Evolutionary conservation across 371 early-diverging fungal genomes (phyloP), one percentile per base, ranked within the genome.

Genomic region (Mortierella sp.): DNA sequence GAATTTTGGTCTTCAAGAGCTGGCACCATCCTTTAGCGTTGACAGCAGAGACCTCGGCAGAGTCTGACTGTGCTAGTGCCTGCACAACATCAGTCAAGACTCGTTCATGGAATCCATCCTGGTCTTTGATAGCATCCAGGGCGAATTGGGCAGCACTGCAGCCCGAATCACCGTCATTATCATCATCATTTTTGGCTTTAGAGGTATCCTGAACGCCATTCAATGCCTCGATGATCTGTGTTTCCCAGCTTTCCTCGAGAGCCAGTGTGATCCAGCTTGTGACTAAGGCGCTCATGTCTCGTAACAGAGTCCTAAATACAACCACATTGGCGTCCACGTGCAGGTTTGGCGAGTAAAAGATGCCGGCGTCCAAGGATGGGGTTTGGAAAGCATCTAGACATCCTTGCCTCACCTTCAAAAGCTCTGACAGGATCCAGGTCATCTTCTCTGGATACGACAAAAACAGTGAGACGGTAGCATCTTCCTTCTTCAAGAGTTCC

Each of bases 361-460:
- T 58, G 30, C 79, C 66, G 18, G 54, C 31, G 31, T 78, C 64
- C 2, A 61, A 57, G 2, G 79, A 71, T 8, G 68, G 79, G 21
- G 67, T 55, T 26, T 71, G 64, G 34, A 78, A 61, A 2, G 68
- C 28, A 31, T 78, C 72, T 16, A 71, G 59, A 70, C 81, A 60
- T 65, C 70, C 55, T 58, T 71, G 39, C 58, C 72, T 64, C n/a
- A 72, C 64, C 48, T 82, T 55, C 72, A 82, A 73, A 8, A 87
- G 55, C 24, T 80, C 81, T 10, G 55, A 70, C 60, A 84, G 62
- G 8, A 84, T 48, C 84, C 83, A 82, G 2, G 61, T 78, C 57
- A 71, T 70, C 53, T 61, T 67, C 10, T 72, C 68, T 10, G 80
- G 83, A 54, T 50, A 60, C 21, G 58, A 46, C n/a, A 68, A 53